These are phyloP conservation scores for Albifimbria verrucaria DNA, from an alignment of 2,329 filamentous ascomycete genomes.

Conservation along the genomic window DNA sequence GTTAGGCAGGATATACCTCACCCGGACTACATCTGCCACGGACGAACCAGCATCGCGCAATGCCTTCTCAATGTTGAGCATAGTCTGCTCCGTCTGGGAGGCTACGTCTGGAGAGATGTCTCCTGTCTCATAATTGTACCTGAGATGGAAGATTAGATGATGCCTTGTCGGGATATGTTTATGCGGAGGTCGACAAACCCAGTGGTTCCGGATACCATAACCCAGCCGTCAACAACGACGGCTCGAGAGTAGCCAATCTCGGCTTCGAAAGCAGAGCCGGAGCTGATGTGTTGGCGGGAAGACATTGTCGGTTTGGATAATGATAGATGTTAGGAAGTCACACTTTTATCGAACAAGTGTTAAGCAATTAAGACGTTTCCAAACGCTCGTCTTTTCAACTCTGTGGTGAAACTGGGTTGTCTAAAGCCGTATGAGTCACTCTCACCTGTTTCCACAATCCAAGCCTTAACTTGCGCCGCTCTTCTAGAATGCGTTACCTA, in stretches of 20 bases:
- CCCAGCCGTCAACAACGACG: constrained; percentile 46
- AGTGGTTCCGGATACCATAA: constrained; percentile 54
- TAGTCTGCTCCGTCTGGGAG: constrained; percentile 47
- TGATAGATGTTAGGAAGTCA: too few relatives aligned
- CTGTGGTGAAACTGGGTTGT: too few relatives aligned
- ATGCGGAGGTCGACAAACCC: constrained; percentile 32
- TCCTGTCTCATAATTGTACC: constrained; percentile 49
- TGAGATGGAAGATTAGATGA: constrained; percentile 17
- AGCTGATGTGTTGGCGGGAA: constrained; percentile 39
- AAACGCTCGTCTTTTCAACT: too few relatives aligned
- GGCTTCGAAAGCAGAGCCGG: constrained; percentile 48
- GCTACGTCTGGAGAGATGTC: constrained; percentile 40
- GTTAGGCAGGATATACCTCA: constrained; percentile 49
- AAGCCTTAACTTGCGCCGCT: too few relatives aligned
- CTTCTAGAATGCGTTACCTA: too few relatives aligned
- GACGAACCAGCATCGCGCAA: constrained; percentile 39
- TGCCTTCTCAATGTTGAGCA: constrained; percentile 44
- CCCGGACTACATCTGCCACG: constrained; percentile 46
- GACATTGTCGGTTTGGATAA: constrained; percentile 30
- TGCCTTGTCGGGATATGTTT: neutral
- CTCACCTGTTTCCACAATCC: too few relatives aligned
- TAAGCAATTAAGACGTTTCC: too few relatives aligned
- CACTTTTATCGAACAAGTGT: too few relatives aligned
- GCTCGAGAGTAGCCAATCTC: constrained; percentile 54
- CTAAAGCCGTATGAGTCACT: too few relatives aligned